These are phyloP conservation scores for Cladosporium sp. DNA, from an alignment of 2,329 filamentous ascomycete species.

Conservation along the genomic window DNA sequence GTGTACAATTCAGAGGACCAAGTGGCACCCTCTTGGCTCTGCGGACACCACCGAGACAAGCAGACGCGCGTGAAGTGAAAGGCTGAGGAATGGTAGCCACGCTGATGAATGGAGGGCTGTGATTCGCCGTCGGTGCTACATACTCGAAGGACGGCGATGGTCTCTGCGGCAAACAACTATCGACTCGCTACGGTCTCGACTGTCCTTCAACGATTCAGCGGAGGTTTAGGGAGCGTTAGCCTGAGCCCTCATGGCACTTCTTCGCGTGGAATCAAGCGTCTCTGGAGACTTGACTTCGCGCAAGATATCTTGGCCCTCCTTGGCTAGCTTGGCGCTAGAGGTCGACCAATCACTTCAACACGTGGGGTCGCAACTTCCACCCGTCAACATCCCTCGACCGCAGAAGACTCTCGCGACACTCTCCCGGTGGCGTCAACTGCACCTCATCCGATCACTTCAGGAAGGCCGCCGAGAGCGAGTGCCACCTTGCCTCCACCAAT, in stretches of 20 bases:
- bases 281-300: not conserved
- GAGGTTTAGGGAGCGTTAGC: not conserved
- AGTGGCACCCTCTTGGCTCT: not conserved
- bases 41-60: not conserved
- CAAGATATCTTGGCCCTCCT: not conserved
- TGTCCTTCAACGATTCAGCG: not conserved
- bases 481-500: not conserved
- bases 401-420: not conserved
- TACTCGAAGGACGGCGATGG: not conserved
- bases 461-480: constrained; percentile 4
- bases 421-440: not conserved
- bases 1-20: not conserved
- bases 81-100: constrained; percentile 9
- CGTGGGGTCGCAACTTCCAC: not conserved
- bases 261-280: constrained; percentile 2
- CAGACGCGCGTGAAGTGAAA: constrained; percentile 1
- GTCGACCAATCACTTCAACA: not conserved
- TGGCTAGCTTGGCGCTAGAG: not conserved
- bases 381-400: not conserved
- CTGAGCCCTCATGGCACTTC: not conserved
- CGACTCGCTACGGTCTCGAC: constrained; percentile 6
- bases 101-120: constrained; percentile 1
- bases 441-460: not conserved
- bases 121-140: constrained; percentile 4
- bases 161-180: not conserved